These are phyloP conservation scores for Backusella mclennaniae DNA, from an alignment of 192 early-diverging fungal genomes.

Conservation along the genomic window DNA sequence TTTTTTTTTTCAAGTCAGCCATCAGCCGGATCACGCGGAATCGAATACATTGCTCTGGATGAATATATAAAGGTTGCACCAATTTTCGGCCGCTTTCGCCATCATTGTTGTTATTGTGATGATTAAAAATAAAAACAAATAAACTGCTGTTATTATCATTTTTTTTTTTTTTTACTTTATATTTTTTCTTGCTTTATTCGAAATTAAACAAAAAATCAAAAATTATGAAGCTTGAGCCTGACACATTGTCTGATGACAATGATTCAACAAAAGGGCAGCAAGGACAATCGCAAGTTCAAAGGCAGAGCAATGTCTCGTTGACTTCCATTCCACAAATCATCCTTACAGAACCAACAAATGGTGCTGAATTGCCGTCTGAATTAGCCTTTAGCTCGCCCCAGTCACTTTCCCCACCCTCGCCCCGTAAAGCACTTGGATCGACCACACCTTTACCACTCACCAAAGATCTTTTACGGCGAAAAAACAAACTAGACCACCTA, in stretches of 20 bases:
- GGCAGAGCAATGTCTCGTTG: neutral
- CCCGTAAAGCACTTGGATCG: neutral
- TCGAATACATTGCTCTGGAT: too few relatives aligned
- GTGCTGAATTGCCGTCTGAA: neutral
- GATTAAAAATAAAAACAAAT: neutral
- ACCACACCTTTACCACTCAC: conserved; percentile 31
- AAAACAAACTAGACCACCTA: conserved; percentile 32
- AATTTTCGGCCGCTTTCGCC: neutral
- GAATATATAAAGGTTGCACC: neutral
- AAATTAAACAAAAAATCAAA: neutral
- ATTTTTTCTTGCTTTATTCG: neutral
- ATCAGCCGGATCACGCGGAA: neutral
- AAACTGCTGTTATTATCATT: neutral
- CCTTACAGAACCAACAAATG: neutral
- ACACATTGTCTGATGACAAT: neutral
- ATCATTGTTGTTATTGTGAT: neutral
- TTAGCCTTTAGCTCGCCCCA: neutral
- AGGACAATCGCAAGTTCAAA: neutral
- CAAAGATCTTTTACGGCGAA: conserved; percentile 23
- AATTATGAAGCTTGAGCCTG: neutral
- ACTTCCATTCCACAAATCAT: neutral
- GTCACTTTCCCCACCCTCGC: neutral
- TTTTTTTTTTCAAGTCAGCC: too few relatives aligned
- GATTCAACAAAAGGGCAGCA: neutral
- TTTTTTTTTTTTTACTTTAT: neutral